A percentile compares a stretch with the other conserved stretches of the same genome.
These are phyloP conservation scores for Setaria italica DNA, from an alignment of 202 grass and related monocot genomes.

Conservation along the genomic window DNA sequence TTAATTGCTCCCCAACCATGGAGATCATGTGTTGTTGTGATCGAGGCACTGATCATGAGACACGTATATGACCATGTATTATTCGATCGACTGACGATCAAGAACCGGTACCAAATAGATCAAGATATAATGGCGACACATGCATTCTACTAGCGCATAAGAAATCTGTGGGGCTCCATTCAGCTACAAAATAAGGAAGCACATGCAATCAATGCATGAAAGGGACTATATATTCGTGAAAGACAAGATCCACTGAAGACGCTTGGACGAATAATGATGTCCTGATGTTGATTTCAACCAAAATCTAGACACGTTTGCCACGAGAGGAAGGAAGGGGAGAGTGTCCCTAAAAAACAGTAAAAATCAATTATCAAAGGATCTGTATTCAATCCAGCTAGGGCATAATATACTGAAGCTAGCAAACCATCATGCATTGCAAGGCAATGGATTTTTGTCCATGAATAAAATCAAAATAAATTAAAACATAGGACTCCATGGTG, in stretches of 20 bases:
- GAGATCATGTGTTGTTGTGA: not conserved
- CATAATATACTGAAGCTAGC: conserved; percentile 6
- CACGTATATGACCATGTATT: not conserved
- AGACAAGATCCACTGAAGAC: conserved; percentile 45
- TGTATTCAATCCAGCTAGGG: not conserved
- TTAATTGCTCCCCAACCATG: conserved; percentile 1
- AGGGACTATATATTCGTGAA: conserved; percentile 11
- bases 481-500: not conserved
- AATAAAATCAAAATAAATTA: not conserved
- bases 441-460: not conserved
- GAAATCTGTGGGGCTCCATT: not conserved
- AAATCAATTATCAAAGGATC: not conserved
- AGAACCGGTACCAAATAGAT: not conserved
- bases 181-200: not conserved
- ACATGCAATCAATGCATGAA: conserved; percentile 5
- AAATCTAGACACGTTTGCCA: conserved; percentile 24
- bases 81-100: not conserved
- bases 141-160: not conserved
- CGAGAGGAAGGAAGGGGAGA: not conserved
- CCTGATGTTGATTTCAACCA: conserved; percentile 36
- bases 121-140: not conserved
- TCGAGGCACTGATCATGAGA: not conserved
- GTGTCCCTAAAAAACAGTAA: not conserved
- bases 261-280: conserved; percentile 31
- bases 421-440: conserved; percentile 14